Base-by-base conservation (phyloP, 2,329 filamentous ascomycete genomes). In the Pseudocercospora cruenta region DNA sequence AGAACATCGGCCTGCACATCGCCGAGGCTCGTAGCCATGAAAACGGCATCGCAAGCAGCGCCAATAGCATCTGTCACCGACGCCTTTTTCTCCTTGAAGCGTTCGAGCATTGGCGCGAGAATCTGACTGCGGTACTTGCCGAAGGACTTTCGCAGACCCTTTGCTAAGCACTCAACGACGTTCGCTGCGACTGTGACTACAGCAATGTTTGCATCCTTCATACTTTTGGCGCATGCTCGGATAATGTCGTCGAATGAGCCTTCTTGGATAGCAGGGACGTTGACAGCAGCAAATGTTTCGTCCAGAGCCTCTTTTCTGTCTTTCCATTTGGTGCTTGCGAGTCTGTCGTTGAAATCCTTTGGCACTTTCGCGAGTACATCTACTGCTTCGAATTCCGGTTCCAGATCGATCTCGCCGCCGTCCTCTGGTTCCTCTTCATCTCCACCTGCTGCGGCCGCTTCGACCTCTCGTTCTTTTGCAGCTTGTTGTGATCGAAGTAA, bases 121-220 rank as follows among this genome's bases (percentile, higher is more conserved):
- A 99, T 89, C 10, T 84, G 86, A 2, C 89, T 84, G 61, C 94
- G 89, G 77, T 99, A 93, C 79, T 91, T 97, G 61, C 82, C 84
- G 77, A 96, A 99, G 24, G 85, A 82, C 73, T 87, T 89, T 53
- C 92, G 89, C 67, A 99, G 78, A 58, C 95, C 95, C 74, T 92
- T 95, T 54, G 94, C 94, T 26, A 99, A 82, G 28, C 91, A 86
- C 74, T 98, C 94, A 36, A 97, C 91, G 79, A 94, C 97, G 74
- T 96, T 94, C 2, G 94, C 95, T 5, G 96, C 94, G 70, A 95
- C 90, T 1, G 91, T 95, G 21, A 97, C 95, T 58, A 98, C 95
- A 4, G 92, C 91, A 71, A 99, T 91, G 76, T 99, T 99, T 73
- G 96, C 95, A 73, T 99, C 96, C 80, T 99, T 99, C 95, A 99